Evolutionary conservation across 169 alveolate species (phyloP), one percentile per base, ranked within the genome.

Genomic region (Amoebophrya sp.): DNA sequence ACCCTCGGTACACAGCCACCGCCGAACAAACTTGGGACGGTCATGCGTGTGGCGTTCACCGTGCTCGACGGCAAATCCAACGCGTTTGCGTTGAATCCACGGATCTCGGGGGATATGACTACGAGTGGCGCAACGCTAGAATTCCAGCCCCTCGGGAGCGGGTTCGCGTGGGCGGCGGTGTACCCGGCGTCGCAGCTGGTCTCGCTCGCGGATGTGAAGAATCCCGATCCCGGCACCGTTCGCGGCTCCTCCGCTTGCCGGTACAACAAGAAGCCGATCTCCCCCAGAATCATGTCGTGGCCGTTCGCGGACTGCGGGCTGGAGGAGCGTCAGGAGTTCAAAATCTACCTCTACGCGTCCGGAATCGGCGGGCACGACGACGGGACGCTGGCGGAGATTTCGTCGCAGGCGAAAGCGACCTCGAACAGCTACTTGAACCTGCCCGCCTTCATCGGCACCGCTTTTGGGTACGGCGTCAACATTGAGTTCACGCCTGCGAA

Each of bases 221-320:
- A 66, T 25, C 83, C 83, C 7, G 32, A 66, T 25, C 83, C 83
- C 7, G 83, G 39, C 35, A 66, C 83, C 10, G 83, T 66, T 2
- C 29, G 29, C 38, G 83, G 83, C 10, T 66, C 83, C 38, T 66
- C 83, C 29, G 83, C 83, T 25, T 66, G 83, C 35, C 83, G 83
- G 32, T 66, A 7, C 83, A 66, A 66, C 83, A 2, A 25, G 35
- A 66, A 66, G 35, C 83, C 83, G 83, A 66, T 66, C 83, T 7
- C 83, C 83, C 38, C 83, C 10, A 7, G 83, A 25, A 66, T 66
- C 83, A 66, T 66, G 83, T 66, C 83, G 32, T 66, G 83, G 83
- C 83, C 83, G 35, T 66, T 66, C 83, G 83, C 83, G 83, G 83
- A 66, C 35, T 66, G 83, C 83, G 83, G 83, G 29, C 83, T 66